Percentiles rank a stretch among this genome's conserved stretches.
Conservation (phyloP, 495 filamentous ascomycete species). For the Penicillium chermesinum region DNA sequence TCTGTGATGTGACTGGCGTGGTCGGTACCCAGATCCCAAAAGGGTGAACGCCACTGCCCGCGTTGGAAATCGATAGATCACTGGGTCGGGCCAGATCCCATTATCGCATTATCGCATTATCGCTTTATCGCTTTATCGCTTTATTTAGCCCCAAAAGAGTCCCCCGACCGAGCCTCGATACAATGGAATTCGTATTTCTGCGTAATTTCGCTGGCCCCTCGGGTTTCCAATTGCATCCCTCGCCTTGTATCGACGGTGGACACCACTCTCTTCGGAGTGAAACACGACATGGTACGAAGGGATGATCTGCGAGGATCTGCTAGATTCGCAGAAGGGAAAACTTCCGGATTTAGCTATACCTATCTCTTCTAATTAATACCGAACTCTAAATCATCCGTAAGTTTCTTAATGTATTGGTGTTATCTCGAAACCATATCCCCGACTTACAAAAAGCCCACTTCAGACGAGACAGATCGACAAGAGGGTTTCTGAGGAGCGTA, state of each 20-base stretch:
- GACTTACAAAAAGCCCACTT: neutral
- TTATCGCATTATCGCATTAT: no score
- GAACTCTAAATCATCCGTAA: neutral
- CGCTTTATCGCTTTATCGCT: no score
- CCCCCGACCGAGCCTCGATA: neutral
- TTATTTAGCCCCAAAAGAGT: no score
- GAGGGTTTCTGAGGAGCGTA: neutral
- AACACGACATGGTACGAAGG: neutral
- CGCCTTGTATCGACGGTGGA: neutral
- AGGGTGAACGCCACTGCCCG: conserved; percentile 10
- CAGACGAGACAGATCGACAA: neutral
- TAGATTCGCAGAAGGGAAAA: neutral
- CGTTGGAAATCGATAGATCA: conserved; percentile 10
- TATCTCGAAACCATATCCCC: neutral
- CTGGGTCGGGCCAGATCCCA: no score
- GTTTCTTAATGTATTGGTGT: neutral
- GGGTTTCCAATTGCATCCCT: neutral
- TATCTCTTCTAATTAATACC: no score
- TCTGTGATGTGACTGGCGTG: conserved; percentile 23
- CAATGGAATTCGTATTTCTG: neutral
- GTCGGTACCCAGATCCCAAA: conserved; percentile 6
- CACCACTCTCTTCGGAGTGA: neutral
- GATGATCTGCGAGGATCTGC: neutral
- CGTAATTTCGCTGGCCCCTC: neutral
- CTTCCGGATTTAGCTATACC: neutral